Conservation (phyloP, 1,284 basidiomycete species). For the Microbotryum scabiosae region DNA sequence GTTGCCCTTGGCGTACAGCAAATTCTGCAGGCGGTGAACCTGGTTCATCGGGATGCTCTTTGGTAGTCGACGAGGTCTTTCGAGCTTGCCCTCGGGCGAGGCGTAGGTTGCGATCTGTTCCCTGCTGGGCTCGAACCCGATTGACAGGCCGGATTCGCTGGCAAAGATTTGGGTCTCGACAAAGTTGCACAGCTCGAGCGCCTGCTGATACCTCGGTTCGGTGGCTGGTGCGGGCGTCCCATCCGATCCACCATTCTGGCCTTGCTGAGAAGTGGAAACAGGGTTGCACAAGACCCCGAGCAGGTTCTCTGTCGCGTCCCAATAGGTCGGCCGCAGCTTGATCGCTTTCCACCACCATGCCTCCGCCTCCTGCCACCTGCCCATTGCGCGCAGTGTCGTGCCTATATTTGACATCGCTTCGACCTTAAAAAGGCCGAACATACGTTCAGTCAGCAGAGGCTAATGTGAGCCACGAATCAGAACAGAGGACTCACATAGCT, state of each 20-base stretch:
- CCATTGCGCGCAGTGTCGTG: conserved; percentile 45
- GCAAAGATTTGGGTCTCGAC: conserved; percentile 35
- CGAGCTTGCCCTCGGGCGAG: no score
- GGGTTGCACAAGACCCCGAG: conserved; percentile 43
- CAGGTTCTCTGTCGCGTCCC: conserved; percentile 44
- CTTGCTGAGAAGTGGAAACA: conserved; percentile 2
- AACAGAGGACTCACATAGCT: conserved; percentile 40
- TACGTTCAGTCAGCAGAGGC: not conserved
- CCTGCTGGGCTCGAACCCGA: conserved; percentile 3
- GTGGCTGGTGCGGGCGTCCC: not conserved
- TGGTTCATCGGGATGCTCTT: conserved; percentile 38
- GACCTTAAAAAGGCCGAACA: conserved; percentile 31
- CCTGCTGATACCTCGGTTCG: conserved; percentile 38
- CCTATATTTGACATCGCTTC: conserved; percentile 52
- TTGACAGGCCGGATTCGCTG: conserved; percentile 11
- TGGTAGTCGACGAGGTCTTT: conserved; percentile 30
- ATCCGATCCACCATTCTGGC: no score
- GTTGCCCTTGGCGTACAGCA: conserved; percentile 46
- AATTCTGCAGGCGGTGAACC: conserved; percentile 43
- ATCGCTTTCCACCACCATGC: conserved; percentile 47
- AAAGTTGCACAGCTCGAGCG: conserved; percentile 42
- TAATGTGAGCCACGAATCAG: not conserved
- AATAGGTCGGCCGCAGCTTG: conserved; percentile 40
- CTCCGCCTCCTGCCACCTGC: conserved; percentile 42
- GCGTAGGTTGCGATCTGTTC: not conserved